phyloP scores from a whole-genome alignment of 345 rosid genomes.

The Citrus inodora region DNA sequence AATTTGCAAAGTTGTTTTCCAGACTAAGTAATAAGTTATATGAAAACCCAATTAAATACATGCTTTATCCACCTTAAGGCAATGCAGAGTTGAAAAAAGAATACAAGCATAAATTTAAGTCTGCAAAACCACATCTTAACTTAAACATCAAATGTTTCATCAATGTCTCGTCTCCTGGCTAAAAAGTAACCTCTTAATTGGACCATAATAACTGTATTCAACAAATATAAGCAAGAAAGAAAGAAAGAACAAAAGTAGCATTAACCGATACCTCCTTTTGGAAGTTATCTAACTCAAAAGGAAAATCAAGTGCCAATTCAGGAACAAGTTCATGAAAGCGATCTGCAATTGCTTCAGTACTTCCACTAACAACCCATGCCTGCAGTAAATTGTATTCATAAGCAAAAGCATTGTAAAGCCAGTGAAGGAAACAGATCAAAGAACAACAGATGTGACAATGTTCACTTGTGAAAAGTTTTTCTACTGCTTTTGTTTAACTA shows the following conservation, averaged over 20 bases:
- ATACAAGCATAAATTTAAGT: background rate
- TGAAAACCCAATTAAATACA: background rate
- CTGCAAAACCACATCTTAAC: background rate
- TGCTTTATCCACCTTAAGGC: background rate
- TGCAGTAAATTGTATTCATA: constrained; percentile 29
- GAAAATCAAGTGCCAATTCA: constrained; percentile 85
- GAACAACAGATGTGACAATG: background rate
- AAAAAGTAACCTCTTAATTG: background rate
- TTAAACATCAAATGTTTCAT: background rate
- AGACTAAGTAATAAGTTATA: background rate
- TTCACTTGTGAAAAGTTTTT: background rate
- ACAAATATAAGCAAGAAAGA: background rate
- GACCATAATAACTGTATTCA: background rate
- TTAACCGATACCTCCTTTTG: constrained; percentile 74
- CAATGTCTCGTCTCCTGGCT: background rate
- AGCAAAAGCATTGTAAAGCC: constrained; percentile 11
- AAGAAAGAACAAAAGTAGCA: background rate
- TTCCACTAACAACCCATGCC: constrained; percentile 76
- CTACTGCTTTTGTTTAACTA: constrained; percentile 1
- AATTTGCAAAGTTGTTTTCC: background rate
- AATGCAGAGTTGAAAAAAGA: background rate
- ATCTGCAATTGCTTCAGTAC: constrained; percentile 67
- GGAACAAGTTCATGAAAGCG: constrained; percentile 81
- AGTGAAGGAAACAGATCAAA: background rate
- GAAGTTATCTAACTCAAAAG: constrained; percentile 86